Base-by-base conservation (phyloP, 306 rosid species). In the Cicer pinnatifidum region DNA sequence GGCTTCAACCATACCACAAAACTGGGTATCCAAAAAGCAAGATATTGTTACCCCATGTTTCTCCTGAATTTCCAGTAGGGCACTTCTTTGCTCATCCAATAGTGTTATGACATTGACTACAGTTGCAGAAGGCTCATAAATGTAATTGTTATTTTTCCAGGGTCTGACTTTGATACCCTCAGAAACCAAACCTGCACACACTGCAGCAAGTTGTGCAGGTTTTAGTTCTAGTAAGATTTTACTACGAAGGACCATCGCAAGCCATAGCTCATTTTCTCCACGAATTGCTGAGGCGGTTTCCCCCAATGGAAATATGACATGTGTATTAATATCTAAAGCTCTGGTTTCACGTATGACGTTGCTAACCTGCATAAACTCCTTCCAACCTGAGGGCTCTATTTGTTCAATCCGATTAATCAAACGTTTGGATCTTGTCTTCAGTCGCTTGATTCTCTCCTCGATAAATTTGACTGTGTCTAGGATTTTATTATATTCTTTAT, bases 341-440 rank as follows among this genome's bases (percentile, higher is more conserved):
- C 97, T 85, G 35, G 84, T 72, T 82, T 91, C 97, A 44, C 86
- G 98, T 72, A 94, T 94, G 76, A 94, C 97, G 73, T 88, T 89
- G 88, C 98, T 88, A 75, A 94, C 89, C 80, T 91, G 94, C 85
- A 89, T 74, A 85, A 94, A 94, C 81, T 91, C 98, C 85, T 91
- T 94, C 98, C 98, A 94, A n/a, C 98, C 98, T 5, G 98, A 89
- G 61, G 98, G 98, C 75, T 94, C 98, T 56, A 91, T 94, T 76
- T 91, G 98, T 81, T 91, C 91, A 72, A 94, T 86, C 23, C 97
- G 79, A 74, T 91, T 88, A 20, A 53, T 85, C 79, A 91, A 78
- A 58, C 98, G 97, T 67, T 82, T 85, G 39, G 94, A 87, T 79
- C 96, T 85, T 51, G 86, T 72, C 80, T 83, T 86, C 86, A 94